Evolutionary conservation across 225 moss, liverwort and hornwort species (phyloP).

Genomic region (Climacium dendroides): DNA sequence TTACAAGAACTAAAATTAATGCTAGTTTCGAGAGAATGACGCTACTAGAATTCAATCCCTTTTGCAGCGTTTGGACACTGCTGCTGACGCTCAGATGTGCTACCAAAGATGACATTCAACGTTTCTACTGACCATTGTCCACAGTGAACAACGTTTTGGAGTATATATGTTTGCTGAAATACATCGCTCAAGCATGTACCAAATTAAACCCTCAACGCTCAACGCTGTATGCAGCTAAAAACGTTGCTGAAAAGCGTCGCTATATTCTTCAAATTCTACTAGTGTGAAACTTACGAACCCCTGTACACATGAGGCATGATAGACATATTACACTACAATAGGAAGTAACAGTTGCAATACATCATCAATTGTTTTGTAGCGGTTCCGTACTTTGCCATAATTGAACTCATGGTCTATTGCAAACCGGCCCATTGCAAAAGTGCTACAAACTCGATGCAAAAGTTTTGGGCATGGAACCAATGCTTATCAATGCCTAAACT

Average conservation of each 20-base stretch:
- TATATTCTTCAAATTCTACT: neutral
- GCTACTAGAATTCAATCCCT: neutral
- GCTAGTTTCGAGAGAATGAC: too few species aligned
- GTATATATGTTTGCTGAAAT: neutral
- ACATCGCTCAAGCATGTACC: neutral
- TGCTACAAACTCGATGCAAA: too few species aligned
- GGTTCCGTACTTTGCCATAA: neutral
- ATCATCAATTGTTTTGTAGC: neutral
- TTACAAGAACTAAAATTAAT: too few species aligned
- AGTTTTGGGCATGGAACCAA: too few species aligned
- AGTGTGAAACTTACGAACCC: neutral
- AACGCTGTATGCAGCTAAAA: too few species aligned
- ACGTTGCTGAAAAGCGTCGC: neutral
- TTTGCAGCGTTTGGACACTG: neutral
- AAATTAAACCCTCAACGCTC: too few species aligned
- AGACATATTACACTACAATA: neutral
- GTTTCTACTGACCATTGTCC: neutral
- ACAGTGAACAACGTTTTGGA: neutral
- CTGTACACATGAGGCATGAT: neutral
- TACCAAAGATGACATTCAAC: neutral
- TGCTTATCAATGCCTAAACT: too few species aligned
- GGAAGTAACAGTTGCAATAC: neutral
- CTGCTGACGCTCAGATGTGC: neutral
- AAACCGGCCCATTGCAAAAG: neutral
- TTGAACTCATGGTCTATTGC: neutral